These are phyloP conservation scores for Rosellinia necatrix DNA, from an alignment of 2,329 filamentous ascomycete species.

Conservation along the genomic window DNA sequence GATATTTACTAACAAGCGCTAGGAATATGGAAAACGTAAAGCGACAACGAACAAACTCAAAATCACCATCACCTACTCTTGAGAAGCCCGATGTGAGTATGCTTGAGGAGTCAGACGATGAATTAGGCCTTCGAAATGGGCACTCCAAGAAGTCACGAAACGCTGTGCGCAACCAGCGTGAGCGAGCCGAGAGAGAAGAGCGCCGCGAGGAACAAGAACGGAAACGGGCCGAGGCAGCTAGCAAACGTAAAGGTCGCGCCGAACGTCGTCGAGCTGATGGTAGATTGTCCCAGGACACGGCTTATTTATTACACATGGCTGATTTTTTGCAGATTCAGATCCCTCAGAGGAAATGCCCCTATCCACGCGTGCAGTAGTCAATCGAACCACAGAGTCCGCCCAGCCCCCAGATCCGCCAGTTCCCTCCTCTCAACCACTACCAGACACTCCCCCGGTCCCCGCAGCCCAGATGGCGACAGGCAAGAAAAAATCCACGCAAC, in stretches of 20 bases:
- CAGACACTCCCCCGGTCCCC: conserved; percentile 53
- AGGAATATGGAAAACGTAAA: conserved; percentile 76
- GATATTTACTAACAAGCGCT: conserved; percentile 34
- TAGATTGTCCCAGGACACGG: conserved; percentile 43
- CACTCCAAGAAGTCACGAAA: conserved; percentile 64
- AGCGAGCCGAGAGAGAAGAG: conserved; percentile 72
- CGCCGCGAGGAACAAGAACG: conserved; percentile 76
- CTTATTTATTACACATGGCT: conserved; percentile 37
- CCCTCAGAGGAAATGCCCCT: conserved; percentile 69
- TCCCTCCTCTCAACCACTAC: conserved; percentile 48
- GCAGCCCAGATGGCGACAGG: conserved; percentile 51
- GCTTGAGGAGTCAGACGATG: conserved; percentile 71
- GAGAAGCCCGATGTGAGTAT: conserved; percentile 53
- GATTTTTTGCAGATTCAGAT: conserved; percentile 67
- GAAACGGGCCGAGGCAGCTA: conserved; percentile 73
- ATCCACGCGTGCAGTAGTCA: conserved; percentile 48
- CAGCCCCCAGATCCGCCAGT: conserved; percentile 50
- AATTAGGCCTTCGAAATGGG: conserved; percentile 66
- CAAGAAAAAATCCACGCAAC: conserved; percentile 64
- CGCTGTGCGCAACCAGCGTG: conserved; percentile 61
- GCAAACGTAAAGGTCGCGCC: conserved; percentile 79
- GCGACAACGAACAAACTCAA: conserved; percentile 81
- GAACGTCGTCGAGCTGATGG: conserved; percentile 83
- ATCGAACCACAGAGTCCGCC: conserved; percentile 40
- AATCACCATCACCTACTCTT: conserved; percentile 65